Evolutionary conservation across 176 grass and related monocot species (phyloP), one percentile per base, ranked within the genome.

Genomic region (Zea luxurians): DNA sequence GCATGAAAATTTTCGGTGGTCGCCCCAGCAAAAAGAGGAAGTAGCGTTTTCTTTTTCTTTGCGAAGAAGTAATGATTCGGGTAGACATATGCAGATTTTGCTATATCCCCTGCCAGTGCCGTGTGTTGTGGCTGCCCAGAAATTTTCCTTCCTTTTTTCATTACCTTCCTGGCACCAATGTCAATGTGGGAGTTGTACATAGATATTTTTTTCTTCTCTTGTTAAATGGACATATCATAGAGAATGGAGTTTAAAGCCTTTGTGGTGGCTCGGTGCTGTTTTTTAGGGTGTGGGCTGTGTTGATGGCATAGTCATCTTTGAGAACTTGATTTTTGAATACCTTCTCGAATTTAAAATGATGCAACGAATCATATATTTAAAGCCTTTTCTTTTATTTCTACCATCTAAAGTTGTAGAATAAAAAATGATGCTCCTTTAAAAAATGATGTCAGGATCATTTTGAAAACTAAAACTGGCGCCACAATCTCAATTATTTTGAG

Each of bases 71-170:
- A 81, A 73, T 78, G 78, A 82, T 89, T 82, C 61, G 36, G 78
- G 78, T 78, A 84, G 82, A 81, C 73, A 80, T 64, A 71, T 91
- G 89, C 89, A 91, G 81, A 88, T 91, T 82, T 91, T 88, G 82
- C 61, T 63, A 75, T 68, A 75, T 68, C 82, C 76, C 67, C 82
- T 78, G 81, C 72, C 34, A 10, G 73, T 85, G 82, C 81, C 85
- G 64, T 69, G 66, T 73, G 73, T 38, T 64, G 55, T 70, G 46
- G 73, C 67, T 64, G 77, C 75, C 78, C 36, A 85, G 83, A 78
- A 89, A 81, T 13, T 68, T 85, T 78, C 64, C 61, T 57, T 77
- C 52, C 47, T 78, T 76, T 54, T 64, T 43, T 59, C 38, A 70
- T 89, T 37, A 45, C 66, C 46, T 82, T 90, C 70, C 61, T 75